Percentiles rank a stretch among this genome's conserved stretches.
These are phyloP conservation scores for Benincasa hispida DNA, from an alignment of 306 rosid genomes.

Conservation along the genomic window DNA sequence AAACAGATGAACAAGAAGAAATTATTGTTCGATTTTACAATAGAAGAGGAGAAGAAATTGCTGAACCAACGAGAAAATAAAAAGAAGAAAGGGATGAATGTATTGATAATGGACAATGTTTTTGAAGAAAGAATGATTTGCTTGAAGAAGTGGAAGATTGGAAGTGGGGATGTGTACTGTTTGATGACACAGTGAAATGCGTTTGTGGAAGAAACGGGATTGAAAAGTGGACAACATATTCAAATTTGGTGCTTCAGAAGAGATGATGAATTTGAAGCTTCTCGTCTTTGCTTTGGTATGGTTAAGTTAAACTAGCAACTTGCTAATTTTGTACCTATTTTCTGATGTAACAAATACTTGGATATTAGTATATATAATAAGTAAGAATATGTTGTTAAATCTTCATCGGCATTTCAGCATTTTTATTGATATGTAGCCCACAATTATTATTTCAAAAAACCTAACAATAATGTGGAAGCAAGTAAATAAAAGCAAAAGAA, in stretches of 20 bases:
- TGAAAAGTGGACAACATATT: not conserved
- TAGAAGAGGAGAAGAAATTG: not conserved
- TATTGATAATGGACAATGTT: not conserved
- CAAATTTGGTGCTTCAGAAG: not conserved
- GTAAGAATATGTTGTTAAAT: too few species aligned
- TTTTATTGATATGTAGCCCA: too few species aligned
- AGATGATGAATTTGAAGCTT: not conserved
- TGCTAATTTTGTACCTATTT: too few species aligned
- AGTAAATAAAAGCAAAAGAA: too few species aligned
- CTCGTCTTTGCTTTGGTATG: not conserved
- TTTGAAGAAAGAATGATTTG: not conserved
- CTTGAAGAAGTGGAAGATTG: not conserved
- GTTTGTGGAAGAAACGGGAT: not conserved
- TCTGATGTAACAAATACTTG: too few species aligned
- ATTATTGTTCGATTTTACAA: not conserved
- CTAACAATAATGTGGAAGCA: too few species aligned
- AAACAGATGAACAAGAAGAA: not conserved
- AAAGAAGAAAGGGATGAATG: not conserved
- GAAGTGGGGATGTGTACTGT: not conserved
- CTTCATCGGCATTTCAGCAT: too few species aligned
- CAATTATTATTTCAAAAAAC: too few species aligned
- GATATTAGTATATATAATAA: too few species aligned
- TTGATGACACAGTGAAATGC: not conserved
- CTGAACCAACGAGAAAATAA: not conserved
- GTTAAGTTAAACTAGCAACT: not conserved